phyloP scores from a whole-genome alignment of 768 basidiomycete genomes.

The Piloderma croceum region DNA sequence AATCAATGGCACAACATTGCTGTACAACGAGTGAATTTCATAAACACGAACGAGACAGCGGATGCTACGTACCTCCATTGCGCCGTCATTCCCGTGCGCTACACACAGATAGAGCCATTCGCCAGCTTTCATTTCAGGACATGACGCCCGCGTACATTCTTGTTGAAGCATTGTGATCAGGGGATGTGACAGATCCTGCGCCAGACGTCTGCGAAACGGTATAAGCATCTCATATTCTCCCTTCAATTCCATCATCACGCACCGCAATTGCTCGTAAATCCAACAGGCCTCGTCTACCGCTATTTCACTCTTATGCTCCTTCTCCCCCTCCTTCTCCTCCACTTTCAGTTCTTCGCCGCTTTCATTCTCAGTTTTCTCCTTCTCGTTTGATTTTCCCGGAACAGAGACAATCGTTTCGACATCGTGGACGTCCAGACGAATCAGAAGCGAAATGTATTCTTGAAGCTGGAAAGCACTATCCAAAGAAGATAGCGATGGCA shows the following conservation, averaged over 20 bases:
- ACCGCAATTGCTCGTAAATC: conserved; percentile 70
- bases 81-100: conserved; percentile 84
- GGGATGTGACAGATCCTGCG: conserved; percentile 82
- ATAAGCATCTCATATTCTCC: too few species aligned
- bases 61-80: conserved; percentile 63
- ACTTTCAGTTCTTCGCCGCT: conserved; percentile 18
- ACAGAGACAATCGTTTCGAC: conserved; percentile 75
- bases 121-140: conserved; percentile 98
- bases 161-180: conserved; percentile 80
- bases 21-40: conserved; percentile 19
- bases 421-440: conserved; percentile 83
- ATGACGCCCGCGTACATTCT: conserved; percentile 79
- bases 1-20: conserved; percentile 98
- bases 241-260: too few species aligned
- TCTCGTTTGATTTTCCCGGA: conserved; percentile 47
- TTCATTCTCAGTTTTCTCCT: conserved; percentile 27
- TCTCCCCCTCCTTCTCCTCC: conserved; percentile 29
- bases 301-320: conserved; percentile 39
- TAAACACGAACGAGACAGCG: neutral
- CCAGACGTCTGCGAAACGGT: conserved; percentile 79
- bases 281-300: conserved; percentile 79
- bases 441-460: conserved; percentile 87
- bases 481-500: conserved; percentile 65
- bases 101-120: conserved; percentile 97
- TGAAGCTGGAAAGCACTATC: conserved; percentile 94